These are phyloP conservation scores for Microbotryum violaceum DNA, from an alignment of 1,284 basidiomycete genomes.

Conservation along the genomic window DNA sequence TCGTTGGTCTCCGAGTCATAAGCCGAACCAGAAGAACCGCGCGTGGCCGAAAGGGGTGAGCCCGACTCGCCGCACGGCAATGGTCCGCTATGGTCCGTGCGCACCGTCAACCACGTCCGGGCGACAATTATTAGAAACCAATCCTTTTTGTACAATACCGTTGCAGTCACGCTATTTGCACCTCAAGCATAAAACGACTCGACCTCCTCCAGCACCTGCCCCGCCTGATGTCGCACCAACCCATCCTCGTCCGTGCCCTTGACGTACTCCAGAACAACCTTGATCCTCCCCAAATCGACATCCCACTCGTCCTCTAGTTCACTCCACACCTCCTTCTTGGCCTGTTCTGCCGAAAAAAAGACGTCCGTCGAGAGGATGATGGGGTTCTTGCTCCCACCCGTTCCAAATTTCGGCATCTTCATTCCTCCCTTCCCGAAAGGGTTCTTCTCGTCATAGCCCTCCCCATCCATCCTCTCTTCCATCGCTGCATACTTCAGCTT, in stretches of 20 bases:
- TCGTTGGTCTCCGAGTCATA: too few relatives aligned
- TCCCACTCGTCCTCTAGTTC: conserved; percentile 39
- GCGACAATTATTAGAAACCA: too few relatives aligned
- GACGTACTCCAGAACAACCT: conserved; percentile 61
- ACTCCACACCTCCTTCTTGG: conserved; percentile 18
- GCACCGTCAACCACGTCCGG: too few relatives aligned
- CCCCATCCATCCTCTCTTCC: conserved; percentile 33
- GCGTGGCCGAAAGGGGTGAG: too few relatives aligned
- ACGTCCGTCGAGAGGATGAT: too few relatives aligned
- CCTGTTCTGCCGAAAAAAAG: too few relatives aligned
- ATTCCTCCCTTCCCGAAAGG: conserved; percentile 12
- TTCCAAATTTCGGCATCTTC: conserved; percentile 19
- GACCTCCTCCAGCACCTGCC: conserved; percentile 54
- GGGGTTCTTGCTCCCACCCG: neutral
- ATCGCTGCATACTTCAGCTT: conserved; percentile 35
- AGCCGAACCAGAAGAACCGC: too few relatives aligned
- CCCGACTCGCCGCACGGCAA: too few relatives aligned
- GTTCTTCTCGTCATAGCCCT: neutral
- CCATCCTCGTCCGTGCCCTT: conserved; percentile 62
- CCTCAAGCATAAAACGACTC: conserved; percentile 2
- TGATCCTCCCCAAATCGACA: conserved; percentile 46
- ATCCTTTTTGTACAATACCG: too few relatives aligned
- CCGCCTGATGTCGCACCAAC: conserved; percentile 68
- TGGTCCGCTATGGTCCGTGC: too few relatives aligned
- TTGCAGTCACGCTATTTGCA: neutral